Percentiles rank a stretch among this genome's conserved stretches.
Evolutionary conservation across 306 rosid species (phyloP).

Genomic region (Rosa rugosa): DNA sequence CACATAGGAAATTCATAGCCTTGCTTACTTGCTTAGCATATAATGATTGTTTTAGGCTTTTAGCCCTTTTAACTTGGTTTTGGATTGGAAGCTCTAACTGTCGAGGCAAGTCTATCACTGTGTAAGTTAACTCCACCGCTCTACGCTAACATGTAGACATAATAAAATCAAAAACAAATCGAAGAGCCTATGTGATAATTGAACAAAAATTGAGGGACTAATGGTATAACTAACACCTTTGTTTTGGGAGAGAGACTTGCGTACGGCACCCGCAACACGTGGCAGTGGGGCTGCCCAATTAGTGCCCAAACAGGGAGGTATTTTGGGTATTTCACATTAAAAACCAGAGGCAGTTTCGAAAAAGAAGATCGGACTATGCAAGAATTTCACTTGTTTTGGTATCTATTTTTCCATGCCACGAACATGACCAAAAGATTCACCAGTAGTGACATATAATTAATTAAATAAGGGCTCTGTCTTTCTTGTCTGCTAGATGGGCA

Average conservation of each 20-base stretch:
- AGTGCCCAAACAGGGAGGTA: too few relatives aligned
- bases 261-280: too few relatives aligned
- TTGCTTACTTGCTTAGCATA: too few relatives aligned
- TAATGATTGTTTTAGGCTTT: too few relatives aligned
- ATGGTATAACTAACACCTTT: not conserved
- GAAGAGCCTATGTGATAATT: not conserved
- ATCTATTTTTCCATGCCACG: not conserved
- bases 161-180: not conserved
- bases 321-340: too few relatives aligned
- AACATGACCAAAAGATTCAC: slow-evolving; percentile 38
- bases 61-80: not conserved
- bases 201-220: not conserved
- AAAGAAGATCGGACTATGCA: too few relatives aligned
- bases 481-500: slow-evolving; percentile 60
- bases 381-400: not conserved
- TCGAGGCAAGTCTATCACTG: not conserved
- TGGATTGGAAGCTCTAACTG: not conserved
- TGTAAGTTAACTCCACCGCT: too few relatives aligned
- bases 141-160: not conserved
- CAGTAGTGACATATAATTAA: slow-evolving; percentile 8
- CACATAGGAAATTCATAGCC: too few relatives aligned
- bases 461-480: slow-evolving; percentile 11
- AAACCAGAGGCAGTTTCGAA: too few relatives aligned
- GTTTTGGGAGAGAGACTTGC: too few relatives aligned
- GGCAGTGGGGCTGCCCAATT: too few relatives aligned